Evolutionary conservation across 352 stramenopile species (phyloP).

Genomic region (Phytophthora megakarya): DNA sequence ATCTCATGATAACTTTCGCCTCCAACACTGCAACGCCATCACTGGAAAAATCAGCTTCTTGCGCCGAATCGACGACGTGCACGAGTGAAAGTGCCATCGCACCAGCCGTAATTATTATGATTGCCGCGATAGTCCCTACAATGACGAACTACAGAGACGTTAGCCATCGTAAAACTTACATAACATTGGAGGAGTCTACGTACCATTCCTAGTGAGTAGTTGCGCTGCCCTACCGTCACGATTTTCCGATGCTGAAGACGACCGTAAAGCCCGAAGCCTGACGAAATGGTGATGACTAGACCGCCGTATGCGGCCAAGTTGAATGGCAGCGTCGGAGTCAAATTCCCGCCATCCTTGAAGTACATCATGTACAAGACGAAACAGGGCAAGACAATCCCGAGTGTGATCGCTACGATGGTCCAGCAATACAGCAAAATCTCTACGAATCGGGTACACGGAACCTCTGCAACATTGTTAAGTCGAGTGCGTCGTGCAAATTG

Average conservation of each 20-base stretch:
- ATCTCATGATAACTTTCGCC: slow-evolving; percentile 45
- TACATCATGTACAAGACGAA: slow-evolving; percentile 68
- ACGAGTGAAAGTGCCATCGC: slow-evolving; percentile 52
- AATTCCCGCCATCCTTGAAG: slow-evolving; percentile 60
- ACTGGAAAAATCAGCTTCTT: slow-evolving; percentile 43
- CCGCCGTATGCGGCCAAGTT: slow-evolving; percentile 58
- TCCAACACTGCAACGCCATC: slow-evolving; percentile 48
- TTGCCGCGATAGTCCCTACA: slow-evolving; percentile 42
- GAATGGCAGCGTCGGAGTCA: slow-evolving; percentile 55
- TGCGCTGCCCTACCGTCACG: slow-evolving; percentile 56
- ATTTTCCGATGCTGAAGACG: slow-evolving; percentile 57
- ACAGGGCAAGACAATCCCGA: slow-evolving; percentile 50
- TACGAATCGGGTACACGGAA: slow-evolving; percentile 33
- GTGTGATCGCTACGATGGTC: slow-evolving; percentile 55
- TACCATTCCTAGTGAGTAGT: slow-evolving; percentile 64
- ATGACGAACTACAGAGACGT: slow-evolving; percentile 48
- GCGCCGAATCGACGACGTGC: slow-evolving; percentile 38
- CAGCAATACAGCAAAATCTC: slow-evolving; percentile 62
- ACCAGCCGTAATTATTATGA: slow-evolving; percentile 55
- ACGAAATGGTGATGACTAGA: slow-evolving; percentile 48
- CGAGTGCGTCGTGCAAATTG: background rate
- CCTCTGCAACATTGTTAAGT: slow-evolving; percentile 11
- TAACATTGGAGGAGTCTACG: background rate
- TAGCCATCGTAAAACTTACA: background rate
- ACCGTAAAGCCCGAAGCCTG: slow-evolving; percentile 49